Conservation (phyloP, 192 early-diverging fungal genomes). For the Glomus cerebriforme region DNA sequence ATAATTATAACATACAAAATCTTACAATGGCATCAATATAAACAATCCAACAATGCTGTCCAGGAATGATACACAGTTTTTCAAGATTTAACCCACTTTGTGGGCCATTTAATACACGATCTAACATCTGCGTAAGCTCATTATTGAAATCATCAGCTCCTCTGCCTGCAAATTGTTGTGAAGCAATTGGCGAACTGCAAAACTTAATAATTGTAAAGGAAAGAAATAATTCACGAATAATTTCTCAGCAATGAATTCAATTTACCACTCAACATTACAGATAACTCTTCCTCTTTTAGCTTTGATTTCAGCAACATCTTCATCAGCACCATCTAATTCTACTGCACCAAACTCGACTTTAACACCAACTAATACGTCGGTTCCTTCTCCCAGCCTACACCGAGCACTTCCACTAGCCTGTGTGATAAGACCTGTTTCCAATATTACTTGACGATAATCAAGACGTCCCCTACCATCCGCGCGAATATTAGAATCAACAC, state of each 20-base stretch:
- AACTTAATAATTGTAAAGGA: constrained; percentile 7
- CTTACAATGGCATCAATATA: constrained; percentile 85
- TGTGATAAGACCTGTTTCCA: constrained; percentile 87
- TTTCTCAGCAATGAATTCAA: too few species aligned
- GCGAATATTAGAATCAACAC: constrained; percentile 79
- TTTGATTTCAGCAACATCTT: constrained; percentile 37
- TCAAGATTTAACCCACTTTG: constrained; percentile 85
- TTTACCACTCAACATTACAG: constrained; percentile 91
- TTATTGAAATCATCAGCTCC: constrained; percentile 84
- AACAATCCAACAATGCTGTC: constrained; percentile 87
- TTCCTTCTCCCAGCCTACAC: constrained; percentile 76
- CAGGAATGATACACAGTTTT: constrained; percentile 88
- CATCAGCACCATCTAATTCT: constrained; percentile 57
- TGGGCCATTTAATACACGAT: constrained; percentile 76
- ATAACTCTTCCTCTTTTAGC: constrained; percentile 63
- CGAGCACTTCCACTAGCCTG: constrained; percentile 92
- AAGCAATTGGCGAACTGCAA: constrained; percentile 74
- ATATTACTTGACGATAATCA: constrained; percentile 73
- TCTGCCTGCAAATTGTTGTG: constrained; percentile 76
- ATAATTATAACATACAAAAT: neutral
- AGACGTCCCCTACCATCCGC: constrained; percentile 83
- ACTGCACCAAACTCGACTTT: constrained; percentile 87
- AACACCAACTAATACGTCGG: constrained; percentile 92
- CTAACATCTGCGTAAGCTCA: constrained; percentile 81
- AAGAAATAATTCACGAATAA: neutral